These are phyloP conservation scores for Chytridiales sp. DNA, from an alignment of 371 early-diverging fungal species.

Conservation along the genomic window DNA sequence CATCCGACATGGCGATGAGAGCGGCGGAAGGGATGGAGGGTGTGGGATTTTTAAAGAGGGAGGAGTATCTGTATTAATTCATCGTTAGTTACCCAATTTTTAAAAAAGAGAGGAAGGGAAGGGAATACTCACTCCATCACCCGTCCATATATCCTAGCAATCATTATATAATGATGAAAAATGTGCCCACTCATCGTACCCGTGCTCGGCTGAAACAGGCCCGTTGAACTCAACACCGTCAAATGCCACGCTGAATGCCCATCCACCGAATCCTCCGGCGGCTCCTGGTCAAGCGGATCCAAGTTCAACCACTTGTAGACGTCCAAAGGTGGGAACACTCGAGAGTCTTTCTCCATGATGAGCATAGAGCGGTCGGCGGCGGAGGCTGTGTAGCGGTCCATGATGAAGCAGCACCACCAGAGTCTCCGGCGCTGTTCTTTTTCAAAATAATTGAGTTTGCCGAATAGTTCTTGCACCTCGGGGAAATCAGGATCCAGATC, in stretches of 20 bases:
- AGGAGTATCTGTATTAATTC: not conserved
- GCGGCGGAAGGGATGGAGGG: not conserved
- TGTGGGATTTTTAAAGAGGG: slow-evolving; percentile 4
- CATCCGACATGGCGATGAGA: not conserved
- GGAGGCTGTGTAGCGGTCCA: slow-evolving; percentile 18
- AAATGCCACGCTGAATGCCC: not conserved
- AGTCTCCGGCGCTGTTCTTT: slow-evolving; percentile 16
- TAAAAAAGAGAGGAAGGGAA: not conserved
- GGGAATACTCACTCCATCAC: slow-evolving; percentile 13
- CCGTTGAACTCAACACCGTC: slow-evolving; percentile 1
- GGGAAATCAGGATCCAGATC: slow-evolving; percentile 35
- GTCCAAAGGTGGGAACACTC: slow-evolving; percentile 8
- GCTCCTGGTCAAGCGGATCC: slow-evolving; percentile 2
- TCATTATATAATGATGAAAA: slow-evolving; percentile 8
- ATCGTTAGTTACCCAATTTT: not conserved
- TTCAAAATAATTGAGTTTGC: slow-evolving; percentile 2
- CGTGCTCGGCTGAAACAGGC: not conserved
- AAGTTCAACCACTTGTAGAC: not conserved
- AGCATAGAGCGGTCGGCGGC: slow-evolving; percentile 18
- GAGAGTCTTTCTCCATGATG: slow-evolving; percentile 4
- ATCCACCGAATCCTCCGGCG: not conserved
- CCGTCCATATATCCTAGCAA: slow-evolving; percentile 9
- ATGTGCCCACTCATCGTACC: not conserved
- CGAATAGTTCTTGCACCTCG: slow-evolving; percentile 8
- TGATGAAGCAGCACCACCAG: slow-evolving; percentile 19